Evolutionary conservation across 2,329 filamentous ascomycete genomes (phyloP).

Genomic region (Macrophomina pseudophaseolina): DNA sequence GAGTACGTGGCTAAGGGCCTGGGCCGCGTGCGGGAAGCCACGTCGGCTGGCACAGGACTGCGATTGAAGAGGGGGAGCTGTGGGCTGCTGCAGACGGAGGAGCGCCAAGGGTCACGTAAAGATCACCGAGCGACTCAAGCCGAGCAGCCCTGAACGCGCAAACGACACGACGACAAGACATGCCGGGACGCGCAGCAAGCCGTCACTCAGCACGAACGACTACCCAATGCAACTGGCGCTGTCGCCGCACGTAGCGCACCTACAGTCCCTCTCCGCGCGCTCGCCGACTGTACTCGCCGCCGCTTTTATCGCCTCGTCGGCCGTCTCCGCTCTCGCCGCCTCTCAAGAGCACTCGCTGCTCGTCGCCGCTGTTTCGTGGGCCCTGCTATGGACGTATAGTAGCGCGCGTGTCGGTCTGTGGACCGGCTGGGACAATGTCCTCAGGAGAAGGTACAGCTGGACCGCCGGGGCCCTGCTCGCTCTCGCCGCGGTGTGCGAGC

Average conservation of each 20-base stretch:
- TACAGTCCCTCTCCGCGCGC: slow-evolving; percentile 22
- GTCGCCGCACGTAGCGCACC: slow-evolving; percentile 27
- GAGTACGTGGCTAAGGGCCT: not conserved
- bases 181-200: slow-evolving; percentile 26
- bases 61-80: not conserved
- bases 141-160: slow-evolving; percentile 9
- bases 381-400: slow-evolving; percentile 43
- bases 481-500: slow-evolving; percentile 50
- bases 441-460: slow-evolving; percentile 42
- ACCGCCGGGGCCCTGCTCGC: slow-evolving; percentile 49
- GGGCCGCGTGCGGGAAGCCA: not conserved
- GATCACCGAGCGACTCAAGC: slow-evolving; percentile 26
- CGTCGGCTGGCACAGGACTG: not conserved
- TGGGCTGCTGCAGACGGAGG: not conserved
- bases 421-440: slow-evolving; percentile 35
- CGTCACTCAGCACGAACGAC: slow-evolving; percentile 21
- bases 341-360: slow-evolving; percentile 46
- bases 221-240: slow-evolving; percentile 28
- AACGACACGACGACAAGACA: slow-evolving; percentile 26
- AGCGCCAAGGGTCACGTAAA: slow-evolving; percentile 15
- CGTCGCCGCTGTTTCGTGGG: slow-evolving; percentile 51
- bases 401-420: slow-evolving; percentile 41
- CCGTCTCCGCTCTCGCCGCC: slow-evolving; percentile 15
- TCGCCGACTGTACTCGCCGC: slow-evolving; percentile 16
- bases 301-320: slow-evolving; percentile 21